Conservation (phyloP, 352 stramenopile species). For the Phytophthora idaei region DNA sequence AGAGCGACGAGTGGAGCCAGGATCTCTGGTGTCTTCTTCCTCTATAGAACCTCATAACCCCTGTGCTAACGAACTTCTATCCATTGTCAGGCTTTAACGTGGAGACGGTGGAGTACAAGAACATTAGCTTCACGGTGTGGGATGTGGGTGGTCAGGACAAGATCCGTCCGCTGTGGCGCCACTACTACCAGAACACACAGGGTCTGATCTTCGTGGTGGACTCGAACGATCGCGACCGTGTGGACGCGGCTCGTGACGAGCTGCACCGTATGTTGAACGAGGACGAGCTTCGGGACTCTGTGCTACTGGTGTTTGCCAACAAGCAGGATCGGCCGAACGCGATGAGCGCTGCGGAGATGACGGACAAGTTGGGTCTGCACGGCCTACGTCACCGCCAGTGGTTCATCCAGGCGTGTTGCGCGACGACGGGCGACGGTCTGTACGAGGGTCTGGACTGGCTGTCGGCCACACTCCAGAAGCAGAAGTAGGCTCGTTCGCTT, state of each 20-base stretch:
- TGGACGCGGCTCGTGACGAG: constrained; percentile 97
- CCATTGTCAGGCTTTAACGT: constrained; percentile 95
- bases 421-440: constrained; percentile 97
- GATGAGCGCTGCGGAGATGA: constrained; percentile 96
- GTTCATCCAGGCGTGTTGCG: constrained; percentile 99
- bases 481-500: constrained; percentile 56
- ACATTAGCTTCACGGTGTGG: constrained; percentile 99
- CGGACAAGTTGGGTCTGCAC: constrained; percentile 98
- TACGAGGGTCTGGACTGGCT: constrained; percentile 99
- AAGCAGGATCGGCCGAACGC: constrained; percentile 99
- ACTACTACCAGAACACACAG: constrained; percentile 99
- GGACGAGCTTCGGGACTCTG: constrained; percentile 97
- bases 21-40: constrained; percentile 7
- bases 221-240: constrained; percentile 98
- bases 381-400: constrained; percentile 97
- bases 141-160: constrained; percentile 99
- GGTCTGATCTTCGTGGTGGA: constrained; percentile 99
- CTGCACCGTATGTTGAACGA: constrained; percentile 99
- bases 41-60: no score
- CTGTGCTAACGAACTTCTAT: background rate
- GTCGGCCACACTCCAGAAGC: constrained; percentile 84
- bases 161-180: constrained; percentile 98
- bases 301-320: constrained; percentile 99
- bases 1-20: background rate
- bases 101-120: constrained; percentile 99